These are phyloP conservation scores for Sporothrix phasma DNA, from an alignment of 2,329 filamentous ascomycete species.

Conservation along the genomic window DNA sequence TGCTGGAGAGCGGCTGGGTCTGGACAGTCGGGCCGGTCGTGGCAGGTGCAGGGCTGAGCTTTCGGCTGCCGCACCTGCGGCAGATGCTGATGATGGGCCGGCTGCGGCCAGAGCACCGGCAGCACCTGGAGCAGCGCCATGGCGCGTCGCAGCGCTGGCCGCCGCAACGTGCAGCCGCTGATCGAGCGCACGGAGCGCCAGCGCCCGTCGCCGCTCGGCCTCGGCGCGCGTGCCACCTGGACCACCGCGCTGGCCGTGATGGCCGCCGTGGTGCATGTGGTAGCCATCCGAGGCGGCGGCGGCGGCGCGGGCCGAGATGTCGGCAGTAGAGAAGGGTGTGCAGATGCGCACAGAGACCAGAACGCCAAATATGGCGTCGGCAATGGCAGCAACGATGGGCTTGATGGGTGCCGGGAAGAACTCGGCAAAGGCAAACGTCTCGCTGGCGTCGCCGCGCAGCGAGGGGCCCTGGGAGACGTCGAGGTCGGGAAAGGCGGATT, in stretches of 20 bases:
- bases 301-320: constrained; percentile 44
- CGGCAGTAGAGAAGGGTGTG: constrained; percentile 74
- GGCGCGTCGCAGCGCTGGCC: constrained; percentile 36
- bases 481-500: constrained; percentile 60
- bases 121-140: neutral
- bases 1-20: constrained; percentile 44
- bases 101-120: neutral
- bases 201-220: constrained; percentile 76
- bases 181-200: constrained; percentile 86
- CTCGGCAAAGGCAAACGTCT: constrained; percentile 90
- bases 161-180: constrained; percentile 83
- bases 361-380: constrained; percentile 62
- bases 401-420: constrained; percentile 87
- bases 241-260: constrained; percentile 35
- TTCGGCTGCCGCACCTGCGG: neutral
- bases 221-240: constrained; percentile 72
- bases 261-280: constrained; percentile 41
- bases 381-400: constrained; percentile 62
- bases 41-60: constrained; percentile 25
- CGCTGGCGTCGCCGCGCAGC: constrained; percentile 82
- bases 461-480: constrained; percentile 48
- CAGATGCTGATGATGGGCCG: constrained; percentile 22
- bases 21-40: constrained; percentile 47
- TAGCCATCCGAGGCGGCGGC: constrained; percentile 55
- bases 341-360: constrained; percentile 70